Percentiles rank a stretch among this genome's conserved stretches.
Conservation (phyloP, 129 eudicot genomes). For the Silybum marianum region DNA sequence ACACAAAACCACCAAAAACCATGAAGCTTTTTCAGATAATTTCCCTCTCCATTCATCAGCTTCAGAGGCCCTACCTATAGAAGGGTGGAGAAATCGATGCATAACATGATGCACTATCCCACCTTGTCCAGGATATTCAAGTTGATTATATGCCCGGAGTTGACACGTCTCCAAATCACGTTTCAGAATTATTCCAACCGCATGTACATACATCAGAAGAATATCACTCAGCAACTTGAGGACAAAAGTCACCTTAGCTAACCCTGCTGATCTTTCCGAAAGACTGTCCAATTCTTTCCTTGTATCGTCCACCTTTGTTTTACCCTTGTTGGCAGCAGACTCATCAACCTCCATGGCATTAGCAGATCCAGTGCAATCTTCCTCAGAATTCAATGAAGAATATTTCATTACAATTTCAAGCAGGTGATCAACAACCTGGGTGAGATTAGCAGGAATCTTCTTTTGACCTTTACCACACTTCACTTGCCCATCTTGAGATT, state of each 20-base stretch:
- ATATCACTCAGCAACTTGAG: slow-evolving; percentile 90
- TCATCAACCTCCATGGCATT: slow-evolving; percentile 87
- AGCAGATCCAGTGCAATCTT: slow-evolving; percentile 46
- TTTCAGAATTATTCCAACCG: slow-evolving; percentile 76
- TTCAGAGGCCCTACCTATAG: slow-evolving; percentile 55
- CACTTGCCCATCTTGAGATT: slow-evolving; percentile 58
- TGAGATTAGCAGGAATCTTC: slow-evolving; percentile 80
- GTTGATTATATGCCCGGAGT: slow-evolving; percentile 47
- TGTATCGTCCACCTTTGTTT: slow-evolving; percentile 82
- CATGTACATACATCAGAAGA: slow-evolving; percentile 94
- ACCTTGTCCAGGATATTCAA: slow-evolving; percentile 59
- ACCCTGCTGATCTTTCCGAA: slow-evolving; percentile 76
- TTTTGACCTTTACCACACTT: slow-evolving; percentile 81
- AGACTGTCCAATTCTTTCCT: slow-evolving; percentile 43
- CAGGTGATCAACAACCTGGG: slow-evolving; percentile 92
- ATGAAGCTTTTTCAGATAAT: slow-evolving; percentile 93
- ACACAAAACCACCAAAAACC: slow-evolving; percentile 92
- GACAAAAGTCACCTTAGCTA: slow-evolving; percentile 83
- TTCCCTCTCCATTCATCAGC: slow-evolving; percentile 83
- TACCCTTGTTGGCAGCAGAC: slow-evolving; percentile 73
- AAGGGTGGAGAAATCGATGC: slow-evolving; percentile 70
- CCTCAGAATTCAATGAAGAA: slow-evolving; percentile 48
- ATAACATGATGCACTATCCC: slow-evolving; percentile 88
- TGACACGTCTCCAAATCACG: slow-evolving; percentile 79
- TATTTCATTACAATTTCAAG: slow-evolving; percentile 73